These are phyloP conservation scores for Sequoiadendron giganteum DNA, from an alignment of 75 land plant species.

Conservation along the genomic window DNA sequence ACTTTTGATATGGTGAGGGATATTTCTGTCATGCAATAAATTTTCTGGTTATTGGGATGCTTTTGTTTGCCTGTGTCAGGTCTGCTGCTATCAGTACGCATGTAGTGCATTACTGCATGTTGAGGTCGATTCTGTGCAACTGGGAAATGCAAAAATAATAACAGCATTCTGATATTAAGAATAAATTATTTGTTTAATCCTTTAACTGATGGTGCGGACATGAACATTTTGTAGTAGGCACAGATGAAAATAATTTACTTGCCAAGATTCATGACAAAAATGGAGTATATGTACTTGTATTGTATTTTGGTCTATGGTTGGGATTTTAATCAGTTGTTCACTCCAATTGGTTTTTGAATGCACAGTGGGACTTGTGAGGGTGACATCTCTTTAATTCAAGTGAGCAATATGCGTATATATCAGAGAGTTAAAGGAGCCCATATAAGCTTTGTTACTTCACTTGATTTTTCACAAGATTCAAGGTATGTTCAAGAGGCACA, in stretches of 20 bases:
- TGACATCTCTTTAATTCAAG: conserved; percentile 50
- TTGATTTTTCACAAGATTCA: conserved; percentile 70
- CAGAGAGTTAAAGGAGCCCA: conserved; percentile 66
- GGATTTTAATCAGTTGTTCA: neutral
- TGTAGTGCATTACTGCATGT: neutral
- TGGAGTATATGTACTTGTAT: neutral
- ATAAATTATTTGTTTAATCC: neutral
- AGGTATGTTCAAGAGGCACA: conserved; percentile 39
- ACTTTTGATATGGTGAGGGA: neutral
- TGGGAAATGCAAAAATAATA: neutral
- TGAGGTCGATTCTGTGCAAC: neutral
- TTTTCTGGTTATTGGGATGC: neutral
- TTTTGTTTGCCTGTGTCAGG: neutral
- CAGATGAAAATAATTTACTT: neutral
- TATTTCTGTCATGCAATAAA: neutral
- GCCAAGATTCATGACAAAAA: neutral
- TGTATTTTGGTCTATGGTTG: neutral
- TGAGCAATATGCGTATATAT: conserved; percentile 42
- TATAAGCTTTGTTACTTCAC: conserved; percentile 56
- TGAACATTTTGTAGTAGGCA: neutral
- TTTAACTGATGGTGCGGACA: neutral
- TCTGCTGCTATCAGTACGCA: neutral
- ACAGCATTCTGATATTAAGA: neutral
- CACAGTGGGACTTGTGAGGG: conserved; percentile 82
- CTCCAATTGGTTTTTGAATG: neutral